Base-by-base conservation (phyloP, 768 basidiomycete species). In the Rhodosporidiobolus odoratus region DNA sequence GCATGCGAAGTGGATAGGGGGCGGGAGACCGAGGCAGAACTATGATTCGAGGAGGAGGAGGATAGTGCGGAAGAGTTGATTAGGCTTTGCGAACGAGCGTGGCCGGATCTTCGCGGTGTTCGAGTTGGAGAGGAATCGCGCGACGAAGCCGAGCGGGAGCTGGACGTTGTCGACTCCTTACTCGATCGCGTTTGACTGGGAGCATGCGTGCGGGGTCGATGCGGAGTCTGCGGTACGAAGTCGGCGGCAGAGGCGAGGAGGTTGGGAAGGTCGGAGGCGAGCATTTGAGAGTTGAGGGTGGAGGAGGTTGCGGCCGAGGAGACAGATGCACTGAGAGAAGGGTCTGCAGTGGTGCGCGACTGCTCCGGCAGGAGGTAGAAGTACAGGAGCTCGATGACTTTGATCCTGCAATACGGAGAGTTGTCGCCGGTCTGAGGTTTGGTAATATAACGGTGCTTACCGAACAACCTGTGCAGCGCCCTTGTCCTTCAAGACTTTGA, bases 351-450 rank as follows among this genome's bases (percentile, higher is more conserved):
- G 19, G 65, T 3, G 38, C 15, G 23, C 7, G 2, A 13, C 27
- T 85, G 86, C 77, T 96, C 93, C 69, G 94, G 93, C 54, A 95
- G 83, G 12, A 97, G 83, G 79, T 97, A 97, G 79, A 94, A 96
- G 79, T 95, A 95, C 23, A 97, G 81, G 76, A 96, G 93, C 78
- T 96, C 94, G 25, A 97, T 83, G 71, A 92, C 95, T 81, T 95
- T 95, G 89, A 96, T 95, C 75, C 93, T 95, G 75, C 17, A 21
- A 32, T 45, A 40, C 40, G 27, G 41, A 15, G 1, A 2, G n/a
- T 30, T 15, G 8, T 2, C 17, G 17, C 17, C n/a, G 13, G 12
- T 8, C 9, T 9, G 65, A 45, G 4, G 2, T 2, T 2, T 38
- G 3, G 5, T 12, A 32, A 54, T 9, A 38, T 35, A 58, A 25